Base-by-base conservation (phyloP, 2,329 filamentous ascomycete species). In the Metarhizium humberi region DNA sequence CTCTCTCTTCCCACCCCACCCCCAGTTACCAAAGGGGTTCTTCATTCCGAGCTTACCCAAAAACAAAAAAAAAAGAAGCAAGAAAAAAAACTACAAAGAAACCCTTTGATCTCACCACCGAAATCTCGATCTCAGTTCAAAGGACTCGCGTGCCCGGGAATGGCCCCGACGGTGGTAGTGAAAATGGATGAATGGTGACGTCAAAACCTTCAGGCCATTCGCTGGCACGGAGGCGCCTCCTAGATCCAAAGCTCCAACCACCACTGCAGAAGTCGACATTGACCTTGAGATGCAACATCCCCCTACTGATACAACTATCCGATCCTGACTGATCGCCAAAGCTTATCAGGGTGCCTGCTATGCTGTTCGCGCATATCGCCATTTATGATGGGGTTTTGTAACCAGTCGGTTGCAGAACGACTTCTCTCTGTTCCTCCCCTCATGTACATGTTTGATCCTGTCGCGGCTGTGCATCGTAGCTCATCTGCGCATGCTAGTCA, bases 71-170 rank as follows among this genome's bases (percentile, higher is more conserved):
- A 16, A 5, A 16, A 11, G 38, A 16, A 16, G 2, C 38, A 36
- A 36, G 8, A 36, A 8, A 13, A 36, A 10, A 36, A 36, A 36
- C 4, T 36, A 13, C 25, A 36, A 8, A 10, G 34, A 38, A 49
- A 43, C 57, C 66, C 65, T 65, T 62, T 65, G 63, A 67, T 64
- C 63, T 59, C 61, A 60, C 56, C 63, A 60, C 58, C 59, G 58
- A 59, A 63, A 64, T 64, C 66, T 68, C 66, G 66, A 69, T 69
- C 58, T 58, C 57, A 49, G 55, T 46, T 14, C 32, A 25, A 6
- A n/a, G 34, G 14, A 50, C 43, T 30, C 10, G 34, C 36, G 40
- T 40, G 50, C 42, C 29, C 46, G 16, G 48, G 16, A 7, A n/a
- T 10, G 13, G 30, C 16, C 30, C 32, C 32, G 29, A 34, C 40